These are phyloP conservation scores for Furcasterigmium furcatum DNA, from an alignment of 2,329 filamentous ascomycete genomes.

Conservation along the genomic window DNA sequence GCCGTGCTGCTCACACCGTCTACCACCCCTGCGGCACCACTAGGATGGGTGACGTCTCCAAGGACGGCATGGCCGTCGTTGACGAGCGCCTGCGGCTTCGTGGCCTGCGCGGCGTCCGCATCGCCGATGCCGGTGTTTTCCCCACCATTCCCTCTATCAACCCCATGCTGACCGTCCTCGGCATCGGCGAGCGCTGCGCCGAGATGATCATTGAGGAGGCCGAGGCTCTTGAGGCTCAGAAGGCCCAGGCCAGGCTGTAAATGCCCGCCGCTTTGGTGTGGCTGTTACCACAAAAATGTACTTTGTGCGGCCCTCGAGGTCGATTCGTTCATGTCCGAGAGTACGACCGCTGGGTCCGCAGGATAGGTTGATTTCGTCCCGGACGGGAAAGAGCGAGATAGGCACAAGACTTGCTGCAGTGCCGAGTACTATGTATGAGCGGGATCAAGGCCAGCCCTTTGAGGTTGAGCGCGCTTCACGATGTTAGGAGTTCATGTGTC, in stretches of 20 bases:
- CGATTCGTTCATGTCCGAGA: no score
- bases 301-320: no score
- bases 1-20: conserved; percentile 79
- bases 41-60: conserved; percentile 76
- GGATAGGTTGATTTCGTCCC: no score
- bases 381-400: no score
- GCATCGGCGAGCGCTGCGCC: conserved; percentile 77
- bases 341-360: no score
- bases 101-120: conserved; percentile 70
- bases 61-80: conserved; percentile 75
- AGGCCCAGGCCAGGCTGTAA: conserved; percentile 5
- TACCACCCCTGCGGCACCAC: conserved; percentile 89
- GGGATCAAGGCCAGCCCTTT: no score
- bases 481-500: no score
- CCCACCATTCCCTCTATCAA: conserved; percentile 85
- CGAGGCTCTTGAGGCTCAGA: conserved; percentile 6
- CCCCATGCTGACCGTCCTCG: conserved; percentile 86
- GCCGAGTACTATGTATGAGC: no score
- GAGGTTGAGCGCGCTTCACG: no score
- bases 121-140: conserved; percentile 86
- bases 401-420: no score
- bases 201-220: conserved; percentile 76
- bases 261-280: no score
- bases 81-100: conserved; percentile 69
- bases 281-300: no score